phyloP scores from a whole-genome alignment of 306 rosid species.

The Cercis canadensis region DNA sequence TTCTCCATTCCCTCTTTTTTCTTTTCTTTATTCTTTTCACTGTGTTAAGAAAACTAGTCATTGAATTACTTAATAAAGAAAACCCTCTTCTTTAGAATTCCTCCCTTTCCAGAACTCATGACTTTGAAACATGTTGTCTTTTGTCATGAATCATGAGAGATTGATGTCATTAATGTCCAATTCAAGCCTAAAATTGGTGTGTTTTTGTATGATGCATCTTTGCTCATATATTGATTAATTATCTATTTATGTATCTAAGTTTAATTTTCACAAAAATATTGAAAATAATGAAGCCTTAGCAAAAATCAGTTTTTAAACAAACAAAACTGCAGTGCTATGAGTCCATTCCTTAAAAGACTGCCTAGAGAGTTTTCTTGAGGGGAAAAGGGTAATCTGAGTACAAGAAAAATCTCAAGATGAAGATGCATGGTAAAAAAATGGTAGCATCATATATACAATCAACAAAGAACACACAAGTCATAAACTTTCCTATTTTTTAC shows the following conservation, averaged over 20 bases:
- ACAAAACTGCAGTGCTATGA: slow-evolving; percentile 4
- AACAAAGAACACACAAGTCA: background rate
- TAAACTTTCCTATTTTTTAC: slow-evolving; percentile 45
- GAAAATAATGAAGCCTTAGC: slow-evolving; percentile 28
- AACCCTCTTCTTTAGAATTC: slow-evolving; percentile 4
- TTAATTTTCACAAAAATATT: background rate
- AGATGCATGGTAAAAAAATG: slow-evolving; percentile 43
- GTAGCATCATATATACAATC: slow-evolving; percentile 37
- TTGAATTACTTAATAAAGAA: too few species aligned
- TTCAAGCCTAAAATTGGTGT: too few species aligned
- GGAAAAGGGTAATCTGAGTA: slow-evolving; percentile 31
- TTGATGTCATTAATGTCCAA: background rate
- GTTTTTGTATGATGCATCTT: slow-evolving; percentile 8
- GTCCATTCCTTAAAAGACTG: slow-evolving; percentile 38
- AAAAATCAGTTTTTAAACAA: background rate
- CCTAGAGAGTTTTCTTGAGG: slow-evolving; percentile 27
- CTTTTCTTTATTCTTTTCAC: too few species aligned
- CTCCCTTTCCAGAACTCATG: too few species aligned
- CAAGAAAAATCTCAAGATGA: slow-evolving; percentile 35
- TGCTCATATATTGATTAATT: background rate
- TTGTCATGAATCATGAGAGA: background rate
- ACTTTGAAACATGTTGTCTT: slow-evolving; percentile 11
- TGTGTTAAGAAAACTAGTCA: too few species aligned
- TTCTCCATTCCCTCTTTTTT: too few species aligned
- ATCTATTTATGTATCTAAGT: background rate